phyloP scores from a whole-genome alignment of 495 filamentous ascomycete genomes.

The Platismatia glauca region DNA sequence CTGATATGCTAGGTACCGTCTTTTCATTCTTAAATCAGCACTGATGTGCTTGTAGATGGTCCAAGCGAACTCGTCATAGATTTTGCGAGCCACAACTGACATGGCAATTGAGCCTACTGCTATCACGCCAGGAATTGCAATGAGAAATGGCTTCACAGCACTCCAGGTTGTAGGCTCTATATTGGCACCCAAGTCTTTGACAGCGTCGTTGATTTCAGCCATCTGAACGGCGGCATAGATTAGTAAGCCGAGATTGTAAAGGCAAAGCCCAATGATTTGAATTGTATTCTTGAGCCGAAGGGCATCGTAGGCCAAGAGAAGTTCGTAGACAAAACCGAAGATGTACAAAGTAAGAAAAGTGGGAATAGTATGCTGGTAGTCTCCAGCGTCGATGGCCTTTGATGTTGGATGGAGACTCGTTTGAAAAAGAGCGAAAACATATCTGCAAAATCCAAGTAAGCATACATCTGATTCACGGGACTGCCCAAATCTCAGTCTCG shows the following conservation, averaged over 20 bases:
- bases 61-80: conserved; percentile 98
- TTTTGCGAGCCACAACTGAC: conserved; percentile 74
- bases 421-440: conserved; percentile 48
- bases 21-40: conserved; percentile 93
- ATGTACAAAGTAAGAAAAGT: conserved; percentile 95
- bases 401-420: conserved; percentile 52
- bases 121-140: conserved; percentile 80
- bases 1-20: conserved; percentile 92
- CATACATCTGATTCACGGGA: not conserved
- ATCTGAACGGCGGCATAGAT: conserved; percentile 90
- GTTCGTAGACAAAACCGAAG: conserved; percentile 88
- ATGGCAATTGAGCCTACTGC: conserved; percentile 64
- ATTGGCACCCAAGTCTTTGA: conserved; percentile 37
- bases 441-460: conserved; percentile 28
- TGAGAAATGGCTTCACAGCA: conserved; percentile 61
- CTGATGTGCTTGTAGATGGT: conserved; percentile 99
- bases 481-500: not conserved
- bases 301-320: conserved; percentile 85
- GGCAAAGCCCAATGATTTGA: conserved; percentile 89
- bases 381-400: conserved; percentile 49
- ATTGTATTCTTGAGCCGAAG: conserved; percentile 94
- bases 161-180: conserved; percentile 50
- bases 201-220: conserved; percentile 71
- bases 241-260: conserved; percentile 83
- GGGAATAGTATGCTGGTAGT: conserved; percentile 58